A percentile compares a stretch with the other conserved stretches of the same genome.
Evolutionary conservation across 2,329 filamentous ascomycete species (phyloP).

Genomic region (Aureobasidium sp.): DNA sequence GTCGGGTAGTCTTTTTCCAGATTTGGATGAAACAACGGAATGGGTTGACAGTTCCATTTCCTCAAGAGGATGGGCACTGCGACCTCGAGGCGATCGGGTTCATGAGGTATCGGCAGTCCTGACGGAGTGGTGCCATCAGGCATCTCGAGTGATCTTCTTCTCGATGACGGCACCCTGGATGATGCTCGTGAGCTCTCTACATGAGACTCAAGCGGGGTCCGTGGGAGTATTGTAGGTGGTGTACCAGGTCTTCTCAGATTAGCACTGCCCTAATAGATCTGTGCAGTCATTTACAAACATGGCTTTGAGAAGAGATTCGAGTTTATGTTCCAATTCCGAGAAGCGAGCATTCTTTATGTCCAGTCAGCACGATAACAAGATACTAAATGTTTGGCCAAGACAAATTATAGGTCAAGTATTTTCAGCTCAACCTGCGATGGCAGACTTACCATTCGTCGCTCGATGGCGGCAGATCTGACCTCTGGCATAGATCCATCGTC

Average conservation of each 20-base stretch:
- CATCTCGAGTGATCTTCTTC: not conserved
- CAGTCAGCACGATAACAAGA: not conserved
- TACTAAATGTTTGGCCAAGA: not conserved
- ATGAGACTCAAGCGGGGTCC: constrained; percentile 1
- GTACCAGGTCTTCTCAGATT: constrained; percentile 3
- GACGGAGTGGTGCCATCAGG: not conserved
- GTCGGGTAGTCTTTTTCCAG: constrained; percentile 4
- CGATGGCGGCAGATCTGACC: not conserved
- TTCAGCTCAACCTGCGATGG: not conserved
- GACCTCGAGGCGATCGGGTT: not conserved
- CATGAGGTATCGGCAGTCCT: constrained; percentile 2
- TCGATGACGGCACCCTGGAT: not conserved
- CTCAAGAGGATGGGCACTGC: constrained; percentile 5
- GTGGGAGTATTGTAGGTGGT: not conserved
- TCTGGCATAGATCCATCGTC: constrained; percentile 9
- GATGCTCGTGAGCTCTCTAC: constrained; percentile 3
- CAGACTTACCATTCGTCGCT: constrained; percentile 13
- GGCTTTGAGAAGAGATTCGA: constrained; percentile 2
- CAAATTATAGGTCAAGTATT: not conserved
- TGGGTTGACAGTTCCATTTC: constrained; percentile 13
- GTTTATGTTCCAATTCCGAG: not conserved
- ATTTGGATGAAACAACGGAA: constrained; percentile 7
- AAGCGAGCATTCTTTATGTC: constrained; percentile 5
- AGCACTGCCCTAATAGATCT: not conserved
- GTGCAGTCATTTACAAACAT: not conserved